These are phyloP conservation scores for Agroathelia rolfsii DNA, from an alignment of 1,284 basidiomycete species.

Conservation along the genomic window DNA sequence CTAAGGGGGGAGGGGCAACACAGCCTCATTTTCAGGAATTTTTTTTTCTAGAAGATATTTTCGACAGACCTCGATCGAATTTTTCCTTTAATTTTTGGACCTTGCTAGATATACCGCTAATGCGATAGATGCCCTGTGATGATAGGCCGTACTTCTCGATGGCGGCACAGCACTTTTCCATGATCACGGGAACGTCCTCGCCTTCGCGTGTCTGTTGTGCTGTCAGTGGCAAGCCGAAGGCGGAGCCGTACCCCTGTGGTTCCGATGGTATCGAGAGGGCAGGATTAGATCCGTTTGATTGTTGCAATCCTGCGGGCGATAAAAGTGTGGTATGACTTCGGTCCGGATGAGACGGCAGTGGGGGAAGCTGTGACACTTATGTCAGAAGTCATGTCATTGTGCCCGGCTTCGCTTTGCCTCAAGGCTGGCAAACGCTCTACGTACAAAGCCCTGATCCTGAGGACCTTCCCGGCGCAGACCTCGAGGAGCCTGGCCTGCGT, in stretches of 20 bases:
- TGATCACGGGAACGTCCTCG: slow-evolving; percentile 81
- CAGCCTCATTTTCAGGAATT: too few relatives aligned
- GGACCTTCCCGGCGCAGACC: slow-evolving; percentile 79
- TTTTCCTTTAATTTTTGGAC: slow-evolving; percentile 77
- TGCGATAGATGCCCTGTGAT: slow-evolving; percentile 86
- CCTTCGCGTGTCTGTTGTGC: slow-evolving; percentile 88
- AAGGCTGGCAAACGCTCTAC: too few relatives aligned
- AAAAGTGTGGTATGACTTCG: slow-evolving; percentile 14
- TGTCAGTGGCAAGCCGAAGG: slow-evolving; percentile 86
- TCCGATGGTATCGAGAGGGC: too few relatives aligned
- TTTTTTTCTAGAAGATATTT: too few relatives aligned
- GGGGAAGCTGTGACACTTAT: slow-evolving; percentile 54
- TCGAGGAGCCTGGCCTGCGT: slow-evolving; percentile 47
- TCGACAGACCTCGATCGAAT: slow-evolving; percentile 76
- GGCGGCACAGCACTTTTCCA: slow-evolving; percentile 84
- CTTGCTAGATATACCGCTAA: slow-evolving; percentile 87
- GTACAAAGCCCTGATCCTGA: slow-evolving; percentile 78
- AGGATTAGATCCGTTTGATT: too few relatives aligned
- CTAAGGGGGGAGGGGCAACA: too few relatives aligned
- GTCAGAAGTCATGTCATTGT: slow-evolving; percentile 5
- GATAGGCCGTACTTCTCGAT: slow-evolving; percentile 86
- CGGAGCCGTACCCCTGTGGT: slow-evolving; percentile 58
- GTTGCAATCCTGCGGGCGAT: too few relatives aligned
- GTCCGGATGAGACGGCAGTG: slow-evolving; percentile 37
- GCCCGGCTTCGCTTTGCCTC: too few relatives aligned